A percentile compares a stretch with the other conserved stretches of the same genome.
Evolutionary conservation across 1,139 yeast species (phyloP).

Genomic region (Entelexis paramagnoliae): DNA sequence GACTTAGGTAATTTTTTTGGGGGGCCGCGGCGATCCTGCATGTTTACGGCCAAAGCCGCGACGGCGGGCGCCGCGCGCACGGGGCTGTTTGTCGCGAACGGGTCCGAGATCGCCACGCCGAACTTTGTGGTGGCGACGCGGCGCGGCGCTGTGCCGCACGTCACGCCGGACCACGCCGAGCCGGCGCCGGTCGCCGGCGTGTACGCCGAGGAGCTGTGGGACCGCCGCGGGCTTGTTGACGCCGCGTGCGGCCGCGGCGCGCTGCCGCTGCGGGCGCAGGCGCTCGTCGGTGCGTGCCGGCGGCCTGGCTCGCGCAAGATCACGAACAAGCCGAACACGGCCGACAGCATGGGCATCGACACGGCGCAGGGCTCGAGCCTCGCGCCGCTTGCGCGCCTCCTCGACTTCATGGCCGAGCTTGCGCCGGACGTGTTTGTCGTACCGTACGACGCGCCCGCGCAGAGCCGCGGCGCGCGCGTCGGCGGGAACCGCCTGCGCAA

Average conservation of each 20-base stretch:
- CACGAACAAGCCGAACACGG: constrained; percentile 30
- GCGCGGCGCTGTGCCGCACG: constrained; percentile 36
- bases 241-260: not conserved
- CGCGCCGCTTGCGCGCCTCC: constrained; percentile 26
- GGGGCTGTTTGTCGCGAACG: constrained; percentile 11
- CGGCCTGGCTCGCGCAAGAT: constrained; percentile 13
- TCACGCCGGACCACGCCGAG: constrained; percentile 34
- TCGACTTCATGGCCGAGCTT: constrained; percentile 24
- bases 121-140: constrained; percentile 31
- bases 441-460: constrained; percentile 31
- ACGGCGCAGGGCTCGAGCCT: constrained; percentile 34
- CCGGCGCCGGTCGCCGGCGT: constrained; percentile 24
- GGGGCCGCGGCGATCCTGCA: not conserved
- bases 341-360: constrained; percentile 28
- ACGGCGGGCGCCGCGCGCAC: constrained; percentile 13
- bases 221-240: constrained; percentile 17
- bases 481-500: constrained; percentile 31
- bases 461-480: constrained; percentile 30
- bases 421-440: constrained; percentile 30
- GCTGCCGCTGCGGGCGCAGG: constrained; percentile 17
- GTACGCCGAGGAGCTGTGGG: constrained; percentile 30
- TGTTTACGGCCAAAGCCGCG: constrained; percentile 16
- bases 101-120: constrained; percentile 28
- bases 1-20: not conserved
- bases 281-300: constrained; percentile 13